Evolutionary conservation across 1,284 basidiomycete species (phyloP).

Genomic region (Fomes fomentarius): DNA sequence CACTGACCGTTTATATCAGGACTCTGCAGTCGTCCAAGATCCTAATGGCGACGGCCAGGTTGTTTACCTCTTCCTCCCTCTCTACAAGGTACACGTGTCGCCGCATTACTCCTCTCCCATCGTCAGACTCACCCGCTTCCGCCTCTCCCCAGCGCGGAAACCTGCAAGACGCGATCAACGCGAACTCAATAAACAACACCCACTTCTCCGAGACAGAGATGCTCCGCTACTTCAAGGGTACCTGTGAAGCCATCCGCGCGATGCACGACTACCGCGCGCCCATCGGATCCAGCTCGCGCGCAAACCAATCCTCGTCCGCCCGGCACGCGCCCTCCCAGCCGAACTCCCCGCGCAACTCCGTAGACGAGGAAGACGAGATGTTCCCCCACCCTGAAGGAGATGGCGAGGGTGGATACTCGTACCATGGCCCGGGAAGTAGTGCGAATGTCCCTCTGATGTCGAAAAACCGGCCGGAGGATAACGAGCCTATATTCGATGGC

Average conservation of each 20-base stretch:
- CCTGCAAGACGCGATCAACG: constrained; percentile 93
- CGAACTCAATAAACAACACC: constrained; percentile 82
- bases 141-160: constrained; percentile 70
- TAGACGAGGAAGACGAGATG: constrained; percentile 57
- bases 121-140: constrained; percentile 20
- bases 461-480: constrained; percentile 42
- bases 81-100: constrained; percentile 75
- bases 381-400: constrained; percentile 76
- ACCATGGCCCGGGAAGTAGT: constrained; percentile 52
- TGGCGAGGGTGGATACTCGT: constrained; percentile 71
- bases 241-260: constrained; percentile 90
- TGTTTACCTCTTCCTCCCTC: constrained; percentile 90
- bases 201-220: constrained; percentile 90
- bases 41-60: constrained; percentile 92
- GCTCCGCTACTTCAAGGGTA: constrained; percentile 89
- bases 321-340: constrained; percentile 29
- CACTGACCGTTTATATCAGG: too few species aligned
- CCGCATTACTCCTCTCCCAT: background rate
- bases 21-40: constrained; percentile 94
- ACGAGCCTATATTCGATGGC: constrained; percentile 73
- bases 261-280: constrained; percentile 86
- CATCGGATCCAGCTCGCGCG: constrained; percentile 37
- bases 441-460: constrained; percentile 52
- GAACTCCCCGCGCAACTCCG: constrained; percentile 41
- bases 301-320: constrained; percentile 31